Percentiles rank a stretch among this genome's conserved stretches.
These are phyloP conservation scores for Fusarium metavorans DNA, from an alignment of 2,329 filamentous ascomycete species.

Conservation along the genomic window DNA sequence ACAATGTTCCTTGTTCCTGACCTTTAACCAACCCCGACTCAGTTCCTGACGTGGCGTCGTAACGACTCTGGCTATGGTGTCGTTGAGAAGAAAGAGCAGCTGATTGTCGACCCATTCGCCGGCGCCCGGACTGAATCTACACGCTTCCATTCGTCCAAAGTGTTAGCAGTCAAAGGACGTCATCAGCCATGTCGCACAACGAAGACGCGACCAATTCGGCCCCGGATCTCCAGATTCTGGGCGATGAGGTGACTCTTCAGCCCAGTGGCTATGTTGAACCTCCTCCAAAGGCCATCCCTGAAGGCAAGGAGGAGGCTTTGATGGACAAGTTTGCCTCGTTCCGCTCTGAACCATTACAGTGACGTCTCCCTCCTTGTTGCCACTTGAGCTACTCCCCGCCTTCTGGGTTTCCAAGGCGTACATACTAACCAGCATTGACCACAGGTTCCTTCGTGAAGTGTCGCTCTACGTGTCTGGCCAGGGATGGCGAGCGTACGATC, in stretches of 20 bases:
- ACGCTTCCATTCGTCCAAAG: constrained; percentile 17
- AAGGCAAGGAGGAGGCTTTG: constrained; percentile 73
- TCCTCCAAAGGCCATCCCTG: constrained; percentile 54
- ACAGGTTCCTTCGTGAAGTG: constrained; percentile 90
- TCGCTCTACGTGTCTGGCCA: constrained; percentile 92
- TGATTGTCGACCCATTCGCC: constrained; percentile 32
- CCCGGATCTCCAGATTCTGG: constrained; percentile 82
- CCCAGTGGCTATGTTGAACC: constrained; percentile 76
- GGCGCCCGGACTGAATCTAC: constrained; percentile 10
- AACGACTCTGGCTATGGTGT: constrained; percentile 34
- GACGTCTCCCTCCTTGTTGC: constrained; percentile 36
- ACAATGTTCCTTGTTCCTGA: constrained; percentile 11
- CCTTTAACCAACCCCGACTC: constrained; percentile 11
- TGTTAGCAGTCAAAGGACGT: constrained; percentile 3
- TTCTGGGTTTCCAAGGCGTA: not conserved
- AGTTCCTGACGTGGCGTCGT: constrained; percentile 20
- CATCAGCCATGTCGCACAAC: constrained; percentile 47
- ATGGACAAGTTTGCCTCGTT: constrained; percentile 91
- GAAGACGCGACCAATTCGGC: constrained; percentile 60
- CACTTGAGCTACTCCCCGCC: not conserved
- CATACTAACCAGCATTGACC: constrained; percentile 21
- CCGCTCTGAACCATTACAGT: constrained; percentile 75
- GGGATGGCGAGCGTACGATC: constrained; percentile 95
- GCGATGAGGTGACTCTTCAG: constrained; percentile 79
- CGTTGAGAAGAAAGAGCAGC: constrained; percentile 26